These are phyloP conservation scores for Cadophora malorum DNA, from an alignment of 2,329 filamentous ascomycete genomes.

Conservation along the genomic window DNA sequence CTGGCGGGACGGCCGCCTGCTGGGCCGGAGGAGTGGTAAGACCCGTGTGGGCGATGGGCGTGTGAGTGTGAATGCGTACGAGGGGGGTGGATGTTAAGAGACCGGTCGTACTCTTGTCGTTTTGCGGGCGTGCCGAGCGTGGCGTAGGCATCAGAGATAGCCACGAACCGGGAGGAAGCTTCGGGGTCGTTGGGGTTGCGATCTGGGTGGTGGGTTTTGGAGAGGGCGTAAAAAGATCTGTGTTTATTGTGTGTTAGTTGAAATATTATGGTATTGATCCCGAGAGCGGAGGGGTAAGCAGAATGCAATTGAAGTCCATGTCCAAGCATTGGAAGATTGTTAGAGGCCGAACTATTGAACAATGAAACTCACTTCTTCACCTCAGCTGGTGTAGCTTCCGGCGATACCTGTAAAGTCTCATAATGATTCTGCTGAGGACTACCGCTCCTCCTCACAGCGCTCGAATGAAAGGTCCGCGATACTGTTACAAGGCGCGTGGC, in stretches of 20 bases:
- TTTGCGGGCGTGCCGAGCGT: conserved; percentile 75
- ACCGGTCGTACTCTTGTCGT: conserved; percentile 81
- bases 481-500: conserved; percentile 25
- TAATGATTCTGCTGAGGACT: conserved; percentile 70
- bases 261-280: not conserved
- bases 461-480: conserved; percentile 53
- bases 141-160: conserved; percentile 83
- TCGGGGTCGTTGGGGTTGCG: conserved; percentile 78
- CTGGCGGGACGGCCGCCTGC: conserved; percentile 80
- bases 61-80: conserved; percentile 32
- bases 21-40: conserved; percentile 63
- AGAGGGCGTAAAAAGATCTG: conserved; percentile 86
- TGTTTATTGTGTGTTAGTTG: conserved; percentile 15
- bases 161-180: conserved; percentile 78
- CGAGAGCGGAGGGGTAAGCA: not conserved
- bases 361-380: conserved; percentile 75
- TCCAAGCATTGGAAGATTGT: not conserved
- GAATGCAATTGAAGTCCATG: not conserved
- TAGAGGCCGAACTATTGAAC: not conserved
- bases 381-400: conserved; percentile 72
- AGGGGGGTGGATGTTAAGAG: conserved; percentile 53
- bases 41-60: conserved; percentile 48
- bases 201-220: conserved; percentile 92
- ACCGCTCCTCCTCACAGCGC: conserved; percentile 45
- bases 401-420: conserved; percentile 76